Evolutionary conservation across 495 filamentous ascomycete species (phyloP).

Genomic region (Tuber umbilicatum): DNA sequence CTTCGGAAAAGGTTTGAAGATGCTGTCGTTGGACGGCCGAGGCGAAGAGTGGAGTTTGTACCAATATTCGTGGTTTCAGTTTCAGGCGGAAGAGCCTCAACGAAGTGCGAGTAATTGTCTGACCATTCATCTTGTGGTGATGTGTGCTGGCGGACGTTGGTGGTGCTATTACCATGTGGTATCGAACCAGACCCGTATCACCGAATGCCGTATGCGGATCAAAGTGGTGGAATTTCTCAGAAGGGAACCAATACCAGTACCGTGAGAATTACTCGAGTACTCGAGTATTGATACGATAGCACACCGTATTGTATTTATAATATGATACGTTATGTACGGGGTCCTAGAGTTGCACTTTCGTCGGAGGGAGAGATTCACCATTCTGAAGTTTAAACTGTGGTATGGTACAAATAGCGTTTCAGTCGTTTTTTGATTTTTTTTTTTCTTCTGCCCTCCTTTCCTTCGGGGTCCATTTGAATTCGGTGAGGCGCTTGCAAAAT

Average conservation of each 20-base stretch:
- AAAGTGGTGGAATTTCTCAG: background rate
- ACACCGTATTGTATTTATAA: background rate
- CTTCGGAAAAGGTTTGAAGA: conserved; percentile 11
- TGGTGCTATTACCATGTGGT: background rate
- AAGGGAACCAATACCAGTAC: background rate
- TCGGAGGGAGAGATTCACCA: background rate
- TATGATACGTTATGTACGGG: background rate
- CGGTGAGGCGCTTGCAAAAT: background rate
- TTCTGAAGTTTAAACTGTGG: background rate
- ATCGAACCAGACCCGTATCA: background rate
- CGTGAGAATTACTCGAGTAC: background rate
- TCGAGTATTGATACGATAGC: background rate
- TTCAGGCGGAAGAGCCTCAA: background rate
- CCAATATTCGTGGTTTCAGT: background rate
- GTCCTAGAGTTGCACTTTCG: background rate
- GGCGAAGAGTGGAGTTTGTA: background rate
- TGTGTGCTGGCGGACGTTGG: background rate
- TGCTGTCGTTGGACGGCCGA: background rate
- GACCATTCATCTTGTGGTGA: background rate
- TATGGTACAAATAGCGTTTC: conserved; percentile 2
- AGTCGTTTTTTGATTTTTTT: background rate
- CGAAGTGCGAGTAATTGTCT: background rate
- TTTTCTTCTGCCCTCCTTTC: background rate
- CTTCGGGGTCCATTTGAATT: background rate
- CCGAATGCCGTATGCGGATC: background rate